Conservation (phyloP, 1,284 basidiomycete species). For the Inonotus obliquus region DNA sequence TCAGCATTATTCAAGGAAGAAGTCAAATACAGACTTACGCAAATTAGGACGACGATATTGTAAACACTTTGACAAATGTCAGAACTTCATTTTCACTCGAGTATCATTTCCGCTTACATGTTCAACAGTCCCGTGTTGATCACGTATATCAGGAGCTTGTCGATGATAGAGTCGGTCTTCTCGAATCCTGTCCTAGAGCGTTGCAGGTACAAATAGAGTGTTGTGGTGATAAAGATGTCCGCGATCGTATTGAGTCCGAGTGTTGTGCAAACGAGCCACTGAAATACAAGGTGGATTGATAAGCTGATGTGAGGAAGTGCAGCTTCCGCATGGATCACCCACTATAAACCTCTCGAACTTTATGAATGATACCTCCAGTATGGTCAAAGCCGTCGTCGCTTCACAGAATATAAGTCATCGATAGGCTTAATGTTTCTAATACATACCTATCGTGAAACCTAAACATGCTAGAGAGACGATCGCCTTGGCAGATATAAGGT, state of each 20-base stretch:
- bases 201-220: slow-evolving; percentile 5
- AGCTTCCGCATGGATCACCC: not conserved
- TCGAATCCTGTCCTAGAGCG: slow-evolving; percentile 8
- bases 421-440: no score
- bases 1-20: not conserved
- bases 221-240: slow-evolving; percentile 8
- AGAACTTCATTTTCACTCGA: not conserved
- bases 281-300: not conserved
- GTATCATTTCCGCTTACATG: not conserved
- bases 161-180: slow-evolving; percentile 8
- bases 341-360: slow-evolving; percentile 5
- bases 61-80: not conserved
- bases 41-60: slow-evolving; percentile 7
- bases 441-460: slow-evolving; percentile 1
- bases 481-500: not conserved
- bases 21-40: not conserved
- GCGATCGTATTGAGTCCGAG: slow-evolving; percentile 2
- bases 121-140: slow-evolving; percentile 8
- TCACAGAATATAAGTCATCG: not conserved
- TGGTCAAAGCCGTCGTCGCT: slow-evolving; percentile 3
- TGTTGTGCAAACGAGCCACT: slow-evolving; percentile 11
- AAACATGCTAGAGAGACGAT: not conserved
- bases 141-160: slow-evolving; percentile 8
- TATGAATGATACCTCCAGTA: not conserved
- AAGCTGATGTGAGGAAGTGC: no score